Evolutionary conservation across 345 rosid species (phyloP).

Genomic region (Gossypium stocksii): DNA sequence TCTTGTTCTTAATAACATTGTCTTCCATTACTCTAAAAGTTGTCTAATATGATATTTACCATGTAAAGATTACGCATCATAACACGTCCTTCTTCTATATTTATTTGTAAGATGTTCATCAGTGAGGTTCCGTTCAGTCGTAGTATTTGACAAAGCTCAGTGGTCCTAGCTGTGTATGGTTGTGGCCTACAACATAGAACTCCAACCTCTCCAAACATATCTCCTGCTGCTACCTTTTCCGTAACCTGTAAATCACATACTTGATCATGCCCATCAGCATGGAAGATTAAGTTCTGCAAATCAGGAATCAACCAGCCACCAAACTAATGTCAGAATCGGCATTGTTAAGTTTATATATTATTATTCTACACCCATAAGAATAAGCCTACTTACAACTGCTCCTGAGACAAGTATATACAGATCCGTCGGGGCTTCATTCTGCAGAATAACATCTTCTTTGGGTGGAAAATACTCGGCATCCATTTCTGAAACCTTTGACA

Average conservation of each 20-base stretch:
- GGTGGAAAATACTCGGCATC: slow-evolving; percentile 98
- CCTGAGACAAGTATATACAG: slow-evolving; percentile 86
- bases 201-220: slow-evolving; percentile 77
- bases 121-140: slow-evolving; percentile 63
- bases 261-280: slow-evolving; percentile 46
- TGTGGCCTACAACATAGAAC: slow-evolving; percentile 70
- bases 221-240: slow-evolving; percentile 61
- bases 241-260: slow-evolving; percentile 22
- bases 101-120: slow-evolving; percentile 48
- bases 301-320: slow-evolving; percentile 6
- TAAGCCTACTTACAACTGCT: slow-evolving; percentile 48
- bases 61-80: slow-evolving; percentile 67
- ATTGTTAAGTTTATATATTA: not conserved
- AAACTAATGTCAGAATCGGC: slow-evolving; percentile 9
- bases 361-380: not conserved
- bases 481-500: slow-evolving; percentile 68
- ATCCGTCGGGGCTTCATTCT: slow-evolving; percentile 76
- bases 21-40: slow-evolving; percentile 8
- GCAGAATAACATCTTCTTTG: slow-evolving; percentile 65
- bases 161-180: slow-evolving; percentile 74
- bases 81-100: slow-evolving; percentile 49
- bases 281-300: slow-evolving; percentile 51
- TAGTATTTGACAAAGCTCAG: slow-evolving; percentile 72
- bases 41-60: slow-evolving; percentile 36
- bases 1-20: not conserved